Base-by-base conservation (phyloP, 2,329 filamentous ascomycete species). In the Pseudofabraea citricarpa region DNA sequence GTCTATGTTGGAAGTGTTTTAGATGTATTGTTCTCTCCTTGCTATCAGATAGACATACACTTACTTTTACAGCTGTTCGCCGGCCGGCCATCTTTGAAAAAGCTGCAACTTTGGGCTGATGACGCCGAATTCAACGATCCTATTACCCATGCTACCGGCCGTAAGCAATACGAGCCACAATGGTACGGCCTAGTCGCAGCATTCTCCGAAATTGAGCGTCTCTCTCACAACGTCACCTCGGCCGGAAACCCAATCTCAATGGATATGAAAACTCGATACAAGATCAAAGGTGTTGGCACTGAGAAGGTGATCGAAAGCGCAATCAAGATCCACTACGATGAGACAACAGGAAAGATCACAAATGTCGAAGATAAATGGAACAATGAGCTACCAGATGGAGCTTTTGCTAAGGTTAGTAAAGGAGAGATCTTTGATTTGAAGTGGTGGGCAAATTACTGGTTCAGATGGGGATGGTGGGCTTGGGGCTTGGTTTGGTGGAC, bases 171-270 rank as follows among this genome's bases (percentile, higher is more conserved):
- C 50, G 61, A 66, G 13, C 66, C 70, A 3, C 68, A 72, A 48
- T 73, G 68, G 72, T 84, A 83, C 56, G 80, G 79, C 2, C 67
- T 84, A 1, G 68, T 77, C 41, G 61, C 71, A 4, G 72, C 77
- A 2, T 83, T 83, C 58, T 68, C 64, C 35, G 70, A 77, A 38
- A 82, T 83, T 52, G 66, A 75, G 56, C 71, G 77, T 20, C 64
- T 77, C 36, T 63, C 67, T 26, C 73, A 81, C 56, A 58, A 66
- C 29, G 77, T 84, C 9, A 75, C 64, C 1, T 69, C 66, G 13
- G 60, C 65, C 0, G 77, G 78, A 1, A 81, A 83, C 50, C 79
- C 81, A 1, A 81, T 84, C 31, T 61, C 70, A 46, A 62, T 84
- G 54, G 68, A 78, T 27, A n/a, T 78, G 47, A 72, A 70, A 57